Evolutionary conservation across 257 asterid species (phyloP), one percentile per base, ranked within the genome.

Genomic region (Petunia secreta): DNA sequence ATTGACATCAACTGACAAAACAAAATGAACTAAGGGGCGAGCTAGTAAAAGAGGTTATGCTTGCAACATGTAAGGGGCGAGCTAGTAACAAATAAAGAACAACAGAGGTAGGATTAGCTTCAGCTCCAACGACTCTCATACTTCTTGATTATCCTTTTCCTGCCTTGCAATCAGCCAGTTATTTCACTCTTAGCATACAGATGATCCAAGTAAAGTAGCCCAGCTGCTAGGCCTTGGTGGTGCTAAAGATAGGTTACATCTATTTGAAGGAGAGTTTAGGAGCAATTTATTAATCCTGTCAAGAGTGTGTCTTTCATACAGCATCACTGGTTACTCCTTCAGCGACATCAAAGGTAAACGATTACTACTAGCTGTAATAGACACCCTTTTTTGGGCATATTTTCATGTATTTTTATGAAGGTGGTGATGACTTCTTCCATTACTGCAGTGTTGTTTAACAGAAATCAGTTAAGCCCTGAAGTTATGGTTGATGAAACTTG

Each of bases 211-310:
- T 9, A 91, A 87, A 80, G 85, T 80, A 11, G 84, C 43, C 48
- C 91, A 86, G 77, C 66, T 91, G 77, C 80, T 63, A 78, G 85
- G 87, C 11, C 88, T 91, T 6, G 86, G 88, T 66, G 95, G 95
- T 80, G 93, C 91, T 1, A 77, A 63, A 9, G 90, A 91, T 63
- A 86, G 90, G 64, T 78, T 87, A 55, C 86, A 78, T 16, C 53
- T 87, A 77, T 86, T 77, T 53, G 86, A 85, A 79, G 90, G 91
- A 48, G 60, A 91, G 69, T 80, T 91, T 87, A 25, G 89, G 89
- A 40, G 92, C 25, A 25, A 25, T 25, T 25, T 25, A 25, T 25
- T 25, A 25, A 89, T 79, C 52, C 90, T 38, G 50, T 82, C 0
- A 84, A 88, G 57, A 86, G 85, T 43, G 95, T 25, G 25, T 25